These are phyloP conservation scores for Middelhovenomyces tepae DNA, from an alignment of 805 yeast species.

Conservation along the genomic window DNA sequence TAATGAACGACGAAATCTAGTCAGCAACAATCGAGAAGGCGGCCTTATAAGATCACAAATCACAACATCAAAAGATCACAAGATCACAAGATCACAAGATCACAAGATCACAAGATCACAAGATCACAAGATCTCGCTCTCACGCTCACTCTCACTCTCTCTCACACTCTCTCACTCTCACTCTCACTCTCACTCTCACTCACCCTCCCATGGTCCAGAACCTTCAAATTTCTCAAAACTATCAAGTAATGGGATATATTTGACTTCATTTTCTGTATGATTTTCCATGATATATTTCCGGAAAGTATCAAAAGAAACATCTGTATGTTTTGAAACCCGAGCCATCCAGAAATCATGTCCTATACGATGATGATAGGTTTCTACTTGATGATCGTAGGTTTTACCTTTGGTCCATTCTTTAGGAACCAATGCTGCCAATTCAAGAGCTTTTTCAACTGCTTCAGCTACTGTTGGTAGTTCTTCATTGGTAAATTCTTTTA, in stretches of 20 bases:
- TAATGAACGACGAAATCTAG: slow-evolving; percentile 22
- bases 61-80: too few species aligned
- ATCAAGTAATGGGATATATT: slow-evolving; percentile 29
- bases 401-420: slow-evolving; percentile 19
- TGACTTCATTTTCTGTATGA: slow-evolving; percentile 32
- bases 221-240: slow-evolving; percentile 18
- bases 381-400: slow-evolving; percentile 10
- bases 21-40: not conserved
- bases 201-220: slow-evolving; percentile 6
- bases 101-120: too few species aligned
- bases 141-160: too few species aligned
- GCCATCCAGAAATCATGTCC: slow-evolving; percentile 31
- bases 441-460: slow-evolving; percentile 16
- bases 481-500: slow-evolving; percentile 14
- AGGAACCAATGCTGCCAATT: slow-evolving; percentile 13
- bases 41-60: not conserved
- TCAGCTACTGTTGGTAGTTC: slow-evolving; percentile 18
- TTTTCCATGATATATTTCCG: slow-evolving; percentile 23
- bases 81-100: too few species aligned
- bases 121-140: too few species aligned
- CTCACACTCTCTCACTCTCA: too few species aligned
- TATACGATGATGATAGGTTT: slow-evolving; percentile 18
- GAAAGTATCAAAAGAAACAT: slow-evolving; percentile 24
- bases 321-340: slow-evolving; percentile 26
- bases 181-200: slow-evolving; percentile 5